A percentile compares a stretch with the other conserved stretches of the same genome.
phyloP scores from a whole-genome alignment of 2,329 filamentous ascomycete species.

The Fusarium solani-melongenae region DNA sequence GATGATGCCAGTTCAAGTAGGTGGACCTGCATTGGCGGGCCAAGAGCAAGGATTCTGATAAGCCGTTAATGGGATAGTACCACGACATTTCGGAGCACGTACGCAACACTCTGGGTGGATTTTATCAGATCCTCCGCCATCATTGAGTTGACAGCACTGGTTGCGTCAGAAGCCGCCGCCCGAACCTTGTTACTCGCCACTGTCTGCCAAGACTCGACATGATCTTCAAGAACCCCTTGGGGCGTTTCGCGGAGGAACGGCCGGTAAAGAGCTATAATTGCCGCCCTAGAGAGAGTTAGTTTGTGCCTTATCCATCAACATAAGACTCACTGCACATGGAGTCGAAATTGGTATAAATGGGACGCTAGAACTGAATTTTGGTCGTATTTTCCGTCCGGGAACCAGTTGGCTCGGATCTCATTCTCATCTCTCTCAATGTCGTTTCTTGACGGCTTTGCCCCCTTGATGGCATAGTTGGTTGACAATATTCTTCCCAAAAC shows the following conservation, averaged over 20 bases:
- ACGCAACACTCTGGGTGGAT: background rate
- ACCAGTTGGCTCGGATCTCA: background rate
- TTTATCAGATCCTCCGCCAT: background rate
- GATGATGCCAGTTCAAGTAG: conserved; percentile 5
- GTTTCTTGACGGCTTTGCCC: background rate
- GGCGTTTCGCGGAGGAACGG: background rate
- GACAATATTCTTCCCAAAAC: background rate
- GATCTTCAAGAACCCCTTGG: background rate
- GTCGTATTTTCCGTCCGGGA: background rate
- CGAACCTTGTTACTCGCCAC: background rate
- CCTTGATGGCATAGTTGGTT: background rate
- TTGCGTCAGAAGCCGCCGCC: background rate
- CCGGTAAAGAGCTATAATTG: background rate
- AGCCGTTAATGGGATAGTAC: background rate
- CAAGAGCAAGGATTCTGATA: background rate
- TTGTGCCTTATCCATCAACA: background rate
- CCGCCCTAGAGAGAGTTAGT: background rate
- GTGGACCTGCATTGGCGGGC: conserved; percentile 14
- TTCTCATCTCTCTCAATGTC: background rate
- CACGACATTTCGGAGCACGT: background rate
- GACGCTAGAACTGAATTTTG: background rate
- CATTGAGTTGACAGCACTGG: background rate
- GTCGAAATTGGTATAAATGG: background rate
- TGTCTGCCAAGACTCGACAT: background rate
- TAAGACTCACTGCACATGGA: background rate